Base-by-base conservation (phyloP, 495 filamentous ascomycete species). In the Baudoinia panamericana region DNA sequence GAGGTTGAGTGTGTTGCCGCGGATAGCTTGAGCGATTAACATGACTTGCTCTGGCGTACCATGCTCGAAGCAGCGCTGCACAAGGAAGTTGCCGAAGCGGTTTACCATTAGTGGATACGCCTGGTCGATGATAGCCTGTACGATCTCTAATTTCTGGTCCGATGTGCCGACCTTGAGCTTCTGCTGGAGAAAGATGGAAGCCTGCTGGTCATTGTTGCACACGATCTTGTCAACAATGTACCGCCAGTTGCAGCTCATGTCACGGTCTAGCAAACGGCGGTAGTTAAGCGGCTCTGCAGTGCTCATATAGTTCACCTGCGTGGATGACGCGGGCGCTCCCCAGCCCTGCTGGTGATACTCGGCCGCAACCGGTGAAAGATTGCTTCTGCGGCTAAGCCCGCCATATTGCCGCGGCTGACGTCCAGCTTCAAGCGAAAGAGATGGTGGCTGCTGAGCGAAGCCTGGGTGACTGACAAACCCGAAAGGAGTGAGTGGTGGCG, bases 211-310 rank as follows among this genome's bases (percentile, higher is more conserved):
- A 56, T 96, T 96, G 63, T 84, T 93, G 76, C 85, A 93, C 37
- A 96, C 85, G 56, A 97, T 97, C 67, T 96, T 97, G 62, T 96
- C 92, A 26, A 97, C 88, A 49, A 97, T 96, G 55, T 94, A 94
- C 62, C 87, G 94, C 90, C 92, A 97, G 63, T 96, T 90, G 67
- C 87, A 95, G 42, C 80, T 93, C 52, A 94, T 83, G 52, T 85
- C 94, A 50, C 90, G 88, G 56, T 97, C 90, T 25, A 96, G 77
- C 7, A 97, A 72, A 34, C 85, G 84, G 36, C 92, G 83, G 46
- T 97, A 97, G 57, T 97, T 97, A 30, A 95, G 69, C n/a, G 90
- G 92, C 58, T 96, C 92, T 16, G 78, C 77, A 0, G 88, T 78
- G 7, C 84, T 77, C 17, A 96, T 58, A 53, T 90, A 95, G 0